Percentiles rank a stretch among this genome's conserved stretches.
These are phyloP conservation scores for Aspergillus viridinutans DNA, from an alignment of 2,329 filamentous ascomycete species.

Conservation along the genomic window DNA sequence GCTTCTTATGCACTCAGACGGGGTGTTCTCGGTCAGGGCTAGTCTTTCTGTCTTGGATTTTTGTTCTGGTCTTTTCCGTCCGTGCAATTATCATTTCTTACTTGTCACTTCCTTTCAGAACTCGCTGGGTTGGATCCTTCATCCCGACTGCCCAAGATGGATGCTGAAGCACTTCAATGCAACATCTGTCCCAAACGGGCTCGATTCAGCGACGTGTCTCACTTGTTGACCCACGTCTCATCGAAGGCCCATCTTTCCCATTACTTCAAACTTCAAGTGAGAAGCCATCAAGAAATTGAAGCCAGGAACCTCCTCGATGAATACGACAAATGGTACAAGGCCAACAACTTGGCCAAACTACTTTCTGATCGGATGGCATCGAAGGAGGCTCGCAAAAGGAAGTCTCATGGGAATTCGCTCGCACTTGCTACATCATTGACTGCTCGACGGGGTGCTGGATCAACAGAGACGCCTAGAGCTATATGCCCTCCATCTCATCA, in stretches of 20 bases:
- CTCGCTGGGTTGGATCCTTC: constrained; percentile 10
- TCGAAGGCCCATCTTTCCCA: constrained; percentile 89
- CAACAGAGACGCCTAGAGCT: constrained; percentile 1
- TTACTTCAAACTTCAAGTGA: constrained; percentile 76
- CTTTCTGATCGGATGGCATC: constrained; percentile 73
- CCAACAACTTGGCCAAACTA: constrained; percentile 65
- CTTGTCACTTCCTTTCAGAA: constrained; percentile 23
- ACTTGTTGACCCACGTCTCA: constrained; percentile 84
- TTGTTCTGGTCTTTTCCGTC: constrained; percentile 19
- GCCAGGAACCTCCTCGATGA: constrained; percentile 59
- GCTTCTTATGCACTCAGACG: constrained; percentile 16
- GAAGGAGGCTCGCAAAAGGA: constrained; percentile 65
- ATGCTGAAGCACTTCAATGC: constrained; percentile 67
- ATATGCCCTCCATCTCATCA: neutral
- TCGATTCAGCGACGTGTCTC: constrained; percentile 83
- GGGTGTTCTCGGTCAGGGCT: constrained; percentile 9
- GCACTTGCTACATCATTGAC: constrained; percentile 1
- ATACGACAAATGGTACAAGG: constrained; percentile 75
- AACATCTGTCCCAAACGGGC: constrained; percentile 76
- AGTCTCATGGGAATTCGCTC: constrained; percentile 14
- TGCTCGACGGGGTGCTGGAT: constrained; percentile 1
- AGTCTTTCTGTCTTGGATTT: constrained; percentile 21
- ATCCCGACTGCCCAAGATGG: constrained; percentile 29
- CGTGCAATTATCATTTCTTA: constrained; percentile 18
- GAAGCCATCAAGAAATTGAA: constrained; percentile 61